These are phyloP conservation scores for Schizophyllum commune DNA, from an alignment of 1,284 basidiomycete genomes.

Conservation along the genomic window DNA sequence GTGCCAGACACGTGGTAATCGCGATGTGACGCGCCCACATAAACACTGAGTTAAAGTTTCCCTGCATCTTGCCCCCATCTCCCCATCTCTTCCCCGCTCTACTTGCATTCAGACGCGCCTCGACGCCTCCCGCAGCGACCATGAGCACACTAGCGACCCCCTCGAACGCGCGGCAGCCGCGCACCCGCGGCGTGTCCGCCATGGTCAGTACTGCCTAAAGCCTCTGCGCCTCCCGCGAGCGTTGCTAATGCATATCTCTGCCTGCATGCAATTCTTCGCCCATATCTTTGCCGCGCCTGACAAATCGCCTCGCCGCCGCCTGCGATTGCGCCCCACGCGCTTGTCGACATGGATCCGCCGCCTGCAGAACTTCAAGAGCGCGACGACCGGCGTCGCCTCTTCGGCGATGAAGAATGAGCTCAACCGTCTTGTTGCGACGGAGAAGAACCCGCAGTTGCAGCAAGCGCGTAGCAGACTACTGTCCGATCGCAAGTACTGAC, in stretches of 20 bases:
- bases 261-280: neutral
- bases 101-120: neutral
- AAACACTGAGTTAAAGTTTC: neutral
- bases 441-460: constrained; percentile 71
- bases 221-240: neutral
- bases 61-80: neutral
- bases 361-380: constrained; percentile 79
- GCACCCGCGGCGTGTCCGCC: constrained; percentile 5
- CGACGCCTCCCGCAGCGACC: neutral
- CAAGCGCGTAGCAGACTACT: constrained; percentile 51
- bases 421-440: constrained; percentile 81
- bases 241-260: neutral
- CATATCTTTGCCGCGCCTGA: neutral
- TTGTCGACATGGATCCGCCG: constrained; percentile 17
- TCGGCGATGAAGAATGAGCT: constrained; percentile 99
- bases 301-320: neutral
- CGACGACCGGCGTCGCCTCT: constrained; percentile 92
- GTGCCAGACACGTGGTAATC: neutral
- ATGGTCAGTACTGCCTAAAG: constrained; percentile 4
- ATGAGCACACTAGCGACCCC: neutral
- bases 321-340: neutral
- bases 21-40: neutral
- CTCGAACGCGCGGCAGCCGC: constrained; percentile 3
- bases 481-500: constrained; percentile 6
- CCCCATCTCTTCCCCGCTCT: neutral